Evolutionary conservation across 2,329 filamentous ascomycete genomes (phyloP).

Genomic region (Myriosclerotinia curreyana): DNA sequence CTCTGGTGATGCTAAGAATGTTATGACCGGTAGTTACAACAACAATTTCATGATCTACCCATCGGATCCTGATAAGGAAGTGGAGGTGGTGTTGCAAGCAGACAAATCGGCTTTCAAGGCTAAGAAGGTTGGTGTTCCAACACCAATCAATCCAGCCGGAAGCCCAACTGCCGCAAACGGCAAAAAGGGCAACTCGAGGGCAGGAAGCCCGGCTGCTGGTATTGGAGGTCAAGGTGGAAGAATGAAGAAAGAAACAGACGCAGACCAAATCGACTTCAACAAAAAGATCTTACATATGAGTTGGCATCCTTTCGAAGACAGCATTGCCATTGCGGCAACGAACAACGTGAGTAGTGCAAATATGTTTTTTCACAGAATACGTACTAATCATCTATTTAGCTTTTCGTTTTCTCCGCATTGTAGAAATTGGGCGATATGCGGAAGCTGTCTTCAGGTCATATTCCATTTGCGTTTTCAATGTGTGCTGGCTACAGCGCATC

Average conservation of each 20-base stretch:
- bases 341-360: slow-evolving; percentile 76
- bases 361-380: not conserved
- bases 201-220: slow-evolving; percentile 78
- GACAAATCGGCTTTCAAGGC: slow-evolving; percentile 99
- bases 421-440: slow-evolving; percentile 43
- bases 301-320: slow-evolving; percentile 99
- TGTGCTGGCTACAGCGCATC: slow-evolving; percentile 34
- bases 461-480: slow-evolving; percentile 38
- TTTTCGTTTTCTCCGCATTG: slow-evolving; percentile 77
- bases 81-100: slow-evolving; percentile 93
- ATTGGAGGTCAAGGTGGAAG: slow-evolving; percentile 76
- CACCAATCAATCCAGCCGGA: slow-evolving; percentile 83
- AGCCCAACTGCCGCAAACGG: slow-evolving; percentile 68
- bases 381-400: slow-evolving; percentile 44
- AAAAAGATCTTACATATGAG: slow-evolving; percentile 99
- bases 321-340: slow-evolving; percentile 97
- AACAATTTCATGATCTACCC: slow-evolving; percentile 99
- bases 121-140: slow-evolving; percentile 98
- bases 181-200: slow-evolving; percentile 86
- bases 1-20: slow-evolving; percentile 95
- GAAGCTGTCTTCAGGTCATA: slow-evolving; percentile 36
- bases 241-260: slow-evolving; percentile 99
- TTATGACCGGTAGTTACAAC: slow-evolving; percentile 99
- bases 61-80: slow-evolving; percentile 91
- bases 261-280: slow-evolving; percentile 99